phyloP scores from a whole-genome alignment of 1,139 yeast genomes.

The Yamadazyma atlantica region DNA sequence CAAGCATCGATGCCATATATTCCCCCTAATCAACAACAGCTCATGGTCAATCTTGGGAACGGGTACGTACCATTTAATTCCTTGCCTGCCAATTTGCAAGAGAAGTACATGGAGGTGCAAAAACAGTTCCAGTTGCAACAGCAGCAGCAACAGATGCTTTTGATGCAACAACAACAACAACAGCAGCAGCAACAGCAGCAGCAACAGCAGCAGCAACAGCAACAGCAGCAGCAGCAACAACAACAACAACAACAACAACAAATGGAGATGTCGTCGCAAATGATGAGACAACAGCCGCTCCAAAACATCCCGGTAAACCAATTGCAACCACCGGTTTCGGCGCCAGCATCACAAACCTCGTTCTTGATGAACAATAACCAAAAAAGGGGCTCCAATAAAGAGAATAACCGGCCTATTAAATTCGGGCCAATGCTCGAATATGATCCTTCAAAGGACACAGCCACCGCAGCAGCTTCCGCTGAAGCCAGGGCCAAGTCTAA shows the following conservation, averaged over 20 bases:
- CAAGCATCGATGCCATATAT: neutral
- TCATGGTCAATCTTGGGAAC: conserved; percentile 22
- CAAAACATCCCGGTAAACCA: conserved; percentile 10
- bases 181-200: conserved; percentile 13
- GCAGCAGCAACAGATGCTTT: conserved; percentile 11
- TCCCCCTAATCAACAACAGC: conserved; percentile 14
- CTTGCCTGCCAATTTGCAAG: conserved; percentile 20
- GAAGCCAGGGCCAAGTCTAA: conserved; percentile 11
- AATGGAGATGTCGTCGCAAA: conserved; percentile 8
- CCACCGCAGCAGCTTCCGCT: conserved; percentile 8
- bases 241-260: conserved; percentile 11
- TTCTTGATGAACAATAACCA: conserved; percentile 5
- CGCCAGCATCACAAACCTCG: conserved; percentile 16
- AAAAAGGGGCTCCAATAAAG: conserved; percentile 15
- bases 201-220: conserved; percentile 10
- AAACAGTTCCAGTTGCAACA: conserved; percentile 16
- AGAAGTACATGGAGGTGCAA: conserved; percentile 19
- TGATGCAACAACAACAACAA: conserved; percentile 11
- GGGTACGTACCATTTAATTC: conserved; percentile 22
- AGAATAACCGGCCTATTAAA: conserved; percentile 31
- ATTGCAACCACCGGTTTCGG: conserved; percentile 11
- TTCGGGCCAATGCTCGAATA: conserved; percentile 45
- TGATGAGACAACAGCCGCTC: conserved; percentile 8
- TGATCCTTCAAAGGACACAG: conserved; percentile 38
- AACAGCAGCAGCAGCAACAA: conserved; percentile 8